phyloP scores from a whole-genome alignment of 2,329 filamentous ascomycete genomes.

The Penicillium sp. region DNA sequence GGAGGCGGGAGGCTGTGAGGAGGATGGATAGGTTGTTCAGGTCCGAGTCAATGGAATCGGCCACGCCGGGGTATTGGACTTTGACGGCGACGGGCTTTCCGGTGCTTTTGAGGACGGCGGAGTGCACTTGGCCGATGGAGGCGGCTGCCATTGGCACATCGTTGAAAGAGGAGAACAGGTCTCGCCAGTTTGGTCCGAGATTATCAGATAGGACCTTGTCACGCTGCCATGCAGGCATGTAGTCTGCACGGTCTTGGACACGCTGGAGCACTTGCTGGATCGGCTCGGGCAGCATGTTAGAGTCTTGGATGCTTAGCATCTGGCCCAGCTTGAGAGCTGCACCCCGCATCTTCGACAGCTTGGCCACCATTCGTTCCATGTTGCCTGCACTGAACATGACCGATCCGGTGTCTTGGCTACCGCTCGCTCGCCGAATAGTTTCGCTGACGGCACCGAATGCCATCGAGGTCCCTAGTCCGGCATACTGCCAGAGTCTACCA shows the following conservation, averaged over 20 bases:
- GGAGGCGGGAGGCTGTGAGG: slow-evolving; percentile 81
- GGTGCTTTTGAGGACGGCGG: slow-evolving; percentile 72
- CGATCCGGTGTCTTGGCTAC: slow-evolving; percentile 66
- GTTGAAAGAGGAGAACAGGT: slow-evolving; percentile 79
- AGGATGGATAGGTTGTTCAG: slow-evolving; percentile 90
- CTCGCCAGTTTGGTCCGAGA: slow-evolving; percentile 79
- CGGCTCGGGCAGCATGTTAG: slow-evolving; percentile 84
- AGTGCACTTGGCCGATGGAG: slow-evolving; percentile 95
- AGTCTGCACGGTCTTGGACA: slow-evolving; percentile 94
- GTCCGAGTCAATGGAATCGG: slow-evolving; percentile 93
- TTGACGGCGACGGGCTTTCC: slow-evolving; percentile 85
- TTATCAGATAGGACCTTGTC: slow-evolving; percentile 78
- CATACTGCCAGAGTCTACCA: slow-evolving; percentile 90
- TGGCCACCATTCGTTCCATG: slow-evolving; percentile 88
- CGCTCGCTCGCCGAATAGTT: slow-evolving; percentile 74
- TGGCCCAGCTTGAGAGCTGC: slow-evolving; percentile 96
- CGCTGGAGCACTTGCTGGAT: slow-evolving; percentile 89
- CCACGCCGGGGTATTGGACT: slow-evolving; percentile 94
- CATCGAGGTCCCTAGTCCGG: slow-evolving; percentile 91
- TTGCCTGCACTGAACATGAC: slow-evolving; percentile 85
- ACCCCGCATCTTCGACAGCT: slow-evolving; percentile 92
- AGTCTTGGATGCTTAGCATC: slow-evolving; percentile 97
- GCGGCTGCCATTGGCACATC: slow-evolving; percentile 92
- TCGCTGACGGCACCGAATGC: slow-evolving; percentile 88
- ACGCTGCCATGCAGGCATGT: slow-evolving; percentile 93